These are phyloP conservation scores for Parathielavia hyrcaniae DNA, from an alignment of 495 filamentous ascomycete genomes.

Conservation along the genomic window DNA sequence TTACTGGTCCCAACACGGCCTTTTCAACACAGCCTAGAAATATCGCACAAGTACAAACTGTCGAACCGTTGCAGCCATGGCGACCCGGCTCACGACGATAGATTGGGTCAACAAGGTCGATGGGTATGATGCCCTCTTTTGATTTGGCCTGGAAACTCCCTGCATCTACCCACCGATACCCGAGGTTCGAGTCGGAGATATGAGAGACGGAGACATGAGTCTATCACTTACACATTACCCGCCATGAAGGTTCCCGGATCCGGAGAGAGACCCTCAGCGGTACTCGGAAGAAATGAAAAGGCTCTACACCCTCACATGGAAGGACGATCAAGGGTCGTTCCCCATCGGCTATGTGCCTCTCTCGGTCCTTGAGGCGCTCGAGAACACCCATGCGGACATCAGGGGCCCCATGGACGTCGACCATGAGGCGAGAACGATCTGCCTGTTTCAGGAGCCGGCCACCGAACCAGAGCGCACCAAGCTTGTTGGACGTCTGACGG, in stretches of 20 bases:
- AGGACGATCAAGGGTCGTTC: constrained; percentile 45
- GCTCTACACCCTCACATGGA: constrained; percentile 51
- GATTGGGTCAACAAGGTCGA: too few relatives aligned
- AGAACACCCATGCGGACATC: constrained; percentile 41
- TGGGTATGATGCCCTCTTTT: too few relatives aligned
- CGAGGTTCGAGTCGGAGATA: not conserved
- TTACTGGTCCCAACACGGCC: too few relatives aligned
- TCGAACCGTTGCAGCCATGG: too few relatives aligned
- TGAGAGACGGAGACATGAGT: not conserved
- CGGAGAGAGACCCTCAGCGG: constrained; percentile 46
- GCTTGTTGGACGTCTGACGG: constrained; percentile 52
- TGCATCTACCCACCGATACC: not conserved
- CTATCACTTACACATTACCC: constrained; percentile 13
- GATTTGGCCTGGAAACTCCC: too few relatives aligned
- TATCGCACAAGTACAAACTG: too few relatives aligned
- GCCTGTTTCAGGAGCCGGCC: constrained; percentile 21
- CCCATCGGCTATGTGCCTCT: constrained; percentile 59
- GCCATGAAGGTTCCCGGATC: constrained; percentile 59
- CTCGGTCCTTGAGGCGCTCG: constrained; percentile 51
- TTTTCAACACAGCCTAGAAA: too few relatives aligned
- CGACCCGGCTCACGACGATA: too few relatives aligned
- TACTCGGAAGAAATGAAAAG: constrained; percentile 45
- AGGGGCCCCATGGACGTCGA: constrained; percentile 51
- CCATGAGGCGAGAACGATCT: constrained; percentile 26
- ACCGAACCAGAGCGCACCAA: constrained; percentile 52